A percentile compares a stretch with the other conserved stretches of the same genome.
Evolutionary conservation across 2,329 filamentous ascomycete species (phyloP).

Genomic region (Epichloe sp.): DNA sequence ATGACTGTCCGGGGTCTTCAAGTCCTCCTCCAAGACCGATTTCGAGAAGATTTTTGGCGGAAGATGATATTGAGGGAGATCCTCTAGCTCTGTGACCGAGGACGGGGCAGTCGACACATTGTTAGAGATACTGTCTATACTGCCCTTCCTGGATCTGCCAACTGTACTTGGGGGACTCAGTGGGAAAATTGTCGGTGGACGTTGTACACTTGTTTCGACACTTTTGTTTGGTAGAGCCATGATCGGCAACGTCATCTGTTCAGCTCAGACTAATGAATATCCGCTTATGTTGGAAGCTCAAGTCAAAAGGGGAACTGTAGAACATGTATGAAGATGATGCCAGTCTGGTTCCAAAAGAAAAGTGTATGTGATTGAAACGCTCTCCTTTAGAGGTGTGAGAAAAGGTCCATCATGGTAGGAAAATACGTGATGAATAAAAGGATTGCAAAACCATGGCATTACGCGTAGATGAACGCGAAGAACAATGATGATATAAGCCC

Average conservation of each 20-base stretch:
- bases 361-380: too few species aligned
- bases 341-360: too few species aligned
- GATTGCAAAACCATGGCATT: too few species aligned
- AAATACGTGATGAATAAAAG: neutral
- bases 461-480: neutral
- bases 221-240: neutral
- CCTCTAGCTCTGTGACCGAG: neutral
- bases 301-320: neutral
- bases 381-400: too few species aligned
- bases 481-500: neutral
- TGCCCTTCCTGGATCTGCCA: slow-evolving; percentile 23
- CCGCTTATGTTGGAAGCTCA: neutral
- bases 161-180: slow-evolving; percentile 29
- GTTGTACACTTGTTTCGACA: neutral
- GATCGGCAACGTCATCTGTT: neutral
- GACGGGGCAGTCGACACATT: neutral
- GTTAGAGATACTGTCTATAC: slow-evolving; percentile 12
- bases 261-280: neutral
- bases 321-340: neutral
- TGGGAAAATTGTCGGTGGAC: slow-evolving; percentile 15
- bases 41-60: slow-evolving; percentile 52
- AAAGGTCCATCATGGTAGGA: neutral
- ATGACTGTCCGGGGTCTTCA: slow-evolving; percentile 72
- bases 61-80: slow-evolving; percentile 39
- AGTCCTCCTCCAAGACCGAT: slow-evolving; percentile 57